Evolutionary conservation across 805 yeast genomes (phyloP), one percentile per base, ranked within the genome.

Genomic region (Lachancea quebecensis): DNA sequence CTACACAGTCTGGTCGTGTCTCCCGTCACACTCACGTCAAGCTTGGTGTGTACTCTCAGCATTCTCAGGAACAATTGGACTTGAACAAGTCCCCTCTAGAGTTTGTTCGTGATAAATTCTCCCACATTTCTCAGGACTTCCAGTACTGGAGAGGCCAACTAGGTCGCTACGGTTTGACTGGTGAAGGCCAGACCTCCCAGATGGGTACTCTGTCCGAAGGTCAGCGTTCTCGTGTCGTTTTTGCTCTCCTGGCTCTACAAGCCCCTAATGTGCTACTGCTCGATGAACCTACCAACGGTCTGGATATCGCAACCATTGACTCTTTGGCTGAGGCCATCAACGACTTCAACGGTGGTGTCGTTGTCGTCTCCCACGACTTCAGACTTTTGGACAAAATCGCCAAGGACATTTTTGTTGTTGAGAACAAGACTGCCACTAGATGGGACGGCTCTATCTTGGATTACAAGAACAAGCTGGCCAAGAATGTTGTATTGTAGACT

Each of bases 281-380:
- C 72, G 99, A 93, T 76, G 99, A 93, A 82, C 99, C 99, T 79
- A 93, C 99, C 56, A 93, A 93, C 78, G 98, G 98, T 78, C 77
- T 93, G 70, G 99, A 93, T 76, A 91, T 93, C 60, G 89, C 97
- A 62, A 90, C 99, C 42, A 93, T 93, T 65, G 99, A 93, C 71
- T 93, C 99, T 37, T 76, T 93, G 60, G 99, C 97, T 44, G 95
- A 85, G 46, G 99, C 99, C 53, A 91, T 93, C 66, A 82, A 89
- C 55, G 84, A 79, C 29, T 93, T 86, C 77, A 85, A 82, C 65
- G 99, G 99, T 72, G 99, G 99, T 78, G 96, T 91, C 44, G 95
- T 89, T 55, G 96, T 93, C 48, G 99, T 93, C 54, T 89, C 97
- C 51, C 99, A 93, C 79, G 99, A 93, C 74, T 93, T 93, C 91